Base-by-base conservation (phyloP, 371 early-diverging fungal genomes). In the Haplosporangium sp. region DNA sequence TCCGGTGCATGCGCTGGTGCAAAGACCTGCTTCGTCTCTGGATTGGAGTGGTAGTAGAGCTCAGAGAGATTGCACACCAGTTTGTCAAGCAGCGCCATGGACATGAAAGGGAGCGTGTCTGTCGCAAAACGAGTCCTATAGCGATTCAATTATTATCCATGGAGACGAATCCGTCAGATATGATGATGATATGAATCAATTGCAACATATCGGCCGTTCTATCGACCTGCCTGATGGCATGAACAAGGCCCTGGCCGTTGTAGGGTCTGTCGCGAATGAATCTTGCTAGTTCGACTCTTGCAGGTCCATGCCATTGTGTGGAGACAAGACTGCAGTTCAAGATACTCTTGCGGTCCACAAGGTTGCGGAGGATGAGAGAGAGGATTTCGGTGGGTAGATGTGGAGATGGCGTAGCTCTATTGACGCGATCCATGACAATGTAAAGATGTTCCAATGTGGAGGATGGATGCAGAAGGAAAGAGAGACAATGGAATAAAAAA, bases 11-110 rank as follows among this genome's bases (percentile, higher is more conserved):
- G 8, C 1, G 56, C 74, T 3, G 80, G 74, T 0, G 71, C 74
- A 64, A 80, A 80, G 41, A 64, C 55, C 6, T 66, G 54, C 51
- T 67, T 67, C 8, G 80, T 74, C 29, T 71, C 80, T 45, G 80
- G 80, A 40, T 80, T 80, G 18, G 80, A 80, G 43, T 56, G 64
- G 46, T 59, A 80, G 42, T 80, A 80, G n/a, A 74, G 50, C 14
- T 80, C 68, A 10, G 74, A 64, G 40, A 80, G 70, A 21, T 80
- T 67, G 63, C 74, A 65, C 23, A 80, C 64, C 8, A 74, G 66
- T 37, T 63, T 69, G 54, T 80, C 80, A 55, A 74, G 74, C 16
- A 67, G 54, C 1, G 70, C 46, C 64, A 80, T 74, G 14, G 80
- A 74, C 12, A 74, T 12, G 36, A 62, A 59, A 12, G 80, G 70